A percentile compares a stretch with the other conserved stretches of the same genome.
Evolutionary conservation across 306 rosid species (phyloP).

Genomic region (Malus orientalis): DNA sequence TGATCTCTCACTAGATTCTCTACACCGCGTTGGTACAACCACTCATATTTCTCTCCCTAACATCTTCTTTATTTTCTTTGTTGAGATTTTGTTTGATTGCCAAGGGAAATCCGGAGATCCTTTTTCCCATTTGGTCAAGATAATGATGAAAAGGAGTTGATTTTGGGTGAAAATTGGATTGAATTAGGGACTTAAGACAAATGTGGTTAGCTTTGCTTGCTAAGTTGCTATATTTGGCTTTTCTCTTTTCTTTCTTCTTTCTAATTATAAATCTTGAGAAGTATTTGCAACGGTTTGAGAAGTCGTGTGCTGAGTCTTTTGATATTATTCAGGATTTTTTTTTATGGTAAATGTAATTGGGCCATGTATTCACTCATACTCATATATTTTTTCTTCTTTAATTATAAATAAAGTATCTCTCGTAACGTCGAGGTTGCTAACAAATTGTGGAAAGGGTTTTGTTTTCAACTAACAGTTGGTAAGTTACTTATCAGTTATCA

Average conservation of each 20-base stretch:
- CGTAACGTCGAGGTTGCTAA: background rate
- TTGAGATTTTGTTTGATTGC: constrained; percentile 54
- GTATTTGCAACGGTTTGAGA: no score
- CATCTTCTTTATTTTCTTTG: constrained; percentile 6
- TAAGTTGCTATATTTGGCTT: constrained; percentile 25
- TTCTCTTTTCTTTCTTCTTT: background rate
- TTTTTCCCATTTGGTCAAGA: constrained; percentile 59
- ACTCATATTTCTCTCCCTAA: constrained; percentile 31
- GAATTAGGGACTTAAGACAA: constrained; percentile 24
- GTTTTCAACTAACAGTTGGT: no score
- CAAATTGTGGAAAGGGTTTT: background rate
- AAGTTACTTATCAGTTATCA: background rate
- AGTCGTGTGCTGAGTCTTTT: background rate
- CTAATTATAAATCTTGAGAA: background rate
- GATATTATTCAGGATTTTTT: no score
- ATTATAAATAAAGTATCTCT: no score
- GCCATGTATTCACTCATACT: no score
- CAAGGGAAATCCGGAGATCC: constrained; percentile 29
- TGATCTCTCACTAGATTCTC: constrained; percentile 81
- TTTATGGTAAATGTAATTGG: no score
- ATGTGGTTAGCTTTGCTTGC: constrained; percentile 26
- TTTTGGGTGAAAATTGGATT: constrained; percentile 33
- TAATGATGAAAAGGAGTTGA: constrained; percentile 46
- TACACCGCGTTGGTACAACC: constrained; percentile 68
- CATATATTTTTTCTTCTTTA: no score